These are phyloP conservation scores for Ceratocystis ficicola DNA, from an alignment of 2,329 filamentous ascomycete genomes.

Conservation along the genomic window DNA sequence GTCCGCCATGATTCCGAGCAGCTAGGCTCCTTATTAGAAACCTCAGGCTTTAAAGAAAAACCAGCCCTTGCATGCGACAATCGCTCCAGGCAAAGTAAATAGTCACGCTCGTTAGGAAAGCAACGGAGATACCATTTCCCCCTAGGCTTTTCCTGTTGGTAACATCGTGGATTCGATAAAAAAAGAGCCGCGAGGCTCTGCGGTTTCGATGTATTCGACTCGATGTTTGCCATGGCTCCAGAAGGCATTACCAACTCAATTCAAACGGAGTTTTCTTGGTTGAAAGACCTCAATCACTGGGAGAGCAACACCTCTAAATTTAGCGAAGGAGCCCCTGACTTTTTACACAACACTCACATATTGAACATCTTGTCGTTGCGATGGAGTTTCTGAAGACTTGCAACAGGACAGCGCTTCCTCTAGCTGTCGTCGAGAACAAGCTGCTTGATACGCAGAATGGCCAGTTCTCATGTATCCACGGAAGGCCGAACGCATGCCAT, in stretches of 20 bases:
- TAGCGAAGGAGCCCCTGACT: too few species aligned
- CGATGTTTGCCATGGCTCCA: not conserved
- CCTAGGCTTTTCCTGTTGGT: too few species aligned
- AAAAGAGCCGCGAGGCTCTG: not conserved
- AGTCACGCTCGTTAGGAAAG: too few species aligned
- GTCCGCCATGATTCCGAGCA: too few species aligned
- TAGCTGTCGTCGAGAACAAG: not conserved
- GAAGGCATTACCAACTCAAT: not conserved
- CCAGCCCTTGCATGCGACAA: too few species aligned
- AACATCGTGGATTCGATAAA: not conserved
- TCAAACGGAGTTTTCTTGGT: not conserved
- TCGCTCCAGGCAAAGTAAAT: not conserved
- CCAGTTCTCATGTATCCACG: not conserved
- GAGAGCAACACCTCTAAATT: too few species aligned
- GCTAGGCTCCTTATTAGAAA: not conserved
- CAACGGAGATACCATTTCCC: too few species aligned
- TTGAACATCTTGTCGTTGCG: too few species aligned
- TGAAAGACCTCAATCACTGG: not conserved
- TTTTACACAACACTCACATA: too few species aligned
- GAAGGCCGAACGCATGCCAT: not conserved
- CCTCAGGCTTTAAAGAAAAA: not conserved
- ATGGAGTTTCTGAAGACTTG: not conserved
- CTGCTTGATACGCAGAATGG: not conserved
- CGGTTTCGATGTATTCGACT: not conserved
- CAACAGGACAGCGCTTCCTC: not conserved